Evolutionary conservation across 768 basidiomycete species (phyloP).

Genomic region (Porpolomopsis calyptriformis): DNA sequence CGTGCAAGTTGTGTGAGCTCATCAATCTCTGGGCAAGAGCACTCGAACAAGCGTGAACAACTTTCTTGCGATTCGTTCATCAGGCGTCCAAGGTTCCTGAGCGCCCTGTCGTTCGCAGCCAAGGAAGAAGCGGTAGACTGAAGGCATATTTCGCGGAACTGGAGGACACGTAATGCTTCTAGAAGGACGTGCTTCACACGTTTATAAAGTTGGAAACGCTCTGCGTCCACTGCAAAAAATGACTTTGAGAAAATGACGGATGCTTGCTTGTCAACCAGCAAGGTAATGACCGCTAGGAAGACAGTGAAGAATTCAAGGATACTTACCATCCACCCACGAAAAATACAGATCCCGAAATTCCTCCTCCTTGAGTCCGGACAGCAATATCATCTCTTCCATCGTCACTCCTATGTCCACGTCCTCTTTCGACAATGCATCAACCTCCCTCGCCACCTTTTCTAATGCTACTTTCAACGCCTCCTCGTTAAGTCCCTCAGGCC

Average conservation of each 20-base stretch:
- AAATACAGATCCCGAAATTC: slow-evolving; percentile 61
- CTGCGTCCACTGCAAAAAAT: slow-evolving; percentile 52
- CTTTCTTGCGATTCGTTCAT: slow-evolving; percentile 75
- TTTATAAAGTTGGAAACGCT: slow-evolving; percentile 73
- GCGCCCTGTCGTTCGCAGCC: slow-evolving; percentile 11
- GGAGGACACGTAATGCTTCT: slow-evolving; percentile 72
- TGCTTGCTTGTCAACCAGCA: too few relatives aligned
- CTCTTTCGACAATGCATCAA: slow-evolving; percentile 33
- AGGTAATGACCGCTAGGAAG: too few relatives aligned
- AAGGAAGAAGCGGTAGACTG: slow-evolving; percentile 21
- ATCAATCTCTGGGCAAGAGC: slow-evolving; percentile 73
- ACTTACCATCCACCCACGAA: slow-evolving; percentile 69
- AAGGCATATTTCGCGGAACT: slow-evolving; percentile 63
- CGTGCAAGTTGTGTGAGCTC: slow-evolving; percentile 53
- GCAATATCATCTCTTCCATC: slow-evolving; percentile 61
- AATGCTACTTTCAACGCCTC: slow-evolving; percentile 38
- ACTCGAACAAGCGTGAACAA: slow-evolving; percentile 62
- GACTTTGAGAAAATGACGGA: neutral
- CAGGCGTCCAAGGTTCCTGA: slow-evolving; percentile 48
- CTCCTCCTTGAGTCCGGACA: slow-evolving; percentile 44
- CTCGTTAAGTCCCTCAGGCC: slow-evolving; percentile 30
- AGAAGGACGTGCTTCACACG: slow-evolving; percentile 72
- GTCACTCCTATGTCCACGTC: slow-evolving; percentile 52
- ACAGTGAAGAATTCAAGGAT: neutral
- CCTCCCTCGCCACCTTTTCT: slow-evolving; percentile 33